Evolutionary conservation across 352 stramenopile genomes (phyloP).

Genomic region (Blastocystis sp.): DNA sequence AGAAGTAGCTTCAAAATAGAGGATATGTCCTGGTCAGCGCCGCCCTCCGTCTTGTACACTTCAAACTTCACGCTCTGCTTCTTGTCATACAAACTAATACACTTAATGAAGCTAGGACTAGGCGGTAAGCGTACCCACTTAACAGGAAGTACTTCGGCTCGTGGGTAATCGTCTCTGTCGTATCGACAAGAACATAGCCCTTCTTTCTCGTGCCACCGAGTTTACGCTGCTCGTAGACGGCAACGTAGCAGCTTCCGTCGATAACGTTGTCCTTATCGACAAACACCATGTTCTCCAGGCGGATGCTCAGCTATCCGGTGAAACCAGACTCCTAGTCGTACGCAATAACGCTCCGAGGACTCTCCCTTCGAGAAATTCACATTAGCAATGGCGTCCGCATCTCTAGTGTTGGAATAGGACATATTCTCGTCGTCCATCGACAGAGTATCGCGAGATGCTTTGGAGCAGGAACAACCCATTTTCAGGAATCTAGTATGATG

Average conservation of each 20-base stretch:
- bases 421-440: neutral
- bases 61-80: slow-evolving; percentile 46
- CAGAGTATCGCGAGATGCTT: slow-evolving; percentile 4
- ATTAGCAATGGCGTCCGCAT: slow-evolving; percentile 58
- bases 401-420: neutral
- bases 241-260: slow-evolving; percentile 47
- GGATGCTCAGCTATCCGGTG: slow-evolving; percentile 19
- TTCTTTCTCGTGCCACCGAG: slow-evolving; percentile 14
- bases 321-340: neutral
- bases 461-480: slow-evolving; percentile 64
- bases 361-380: neutral
- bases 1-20: neutral
- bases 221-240: slow-evolving; percentile 28
- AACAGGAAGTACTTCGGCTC: slow-evolving; percentile 28
- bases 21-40: slow-evolving; percentile 24
- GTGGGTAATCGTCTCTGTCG: slow-evolving; percentile 22
- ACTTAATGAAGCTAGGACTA: slow-evolving; percentile 56
- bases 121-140: neutral
- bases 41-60: slow-evolving; percentile 48
- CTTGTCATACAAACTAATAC: slow-evolving; percentile 55
- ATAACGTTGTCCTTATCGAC: slow-evolving; percentile 12
- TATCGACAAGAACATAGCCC: slow-evolving; percentile 49
- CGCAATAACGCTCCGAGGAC: slow-evolving; percentile 25
- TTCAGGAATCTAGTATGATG: neutral
- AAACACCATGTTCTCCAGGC: slow-evolving; percentile 52